phyloP scores from a whole-genome alignment of 768 basidiomycete genomes.

The Xerocomus brunneocitrinus region DNA sequence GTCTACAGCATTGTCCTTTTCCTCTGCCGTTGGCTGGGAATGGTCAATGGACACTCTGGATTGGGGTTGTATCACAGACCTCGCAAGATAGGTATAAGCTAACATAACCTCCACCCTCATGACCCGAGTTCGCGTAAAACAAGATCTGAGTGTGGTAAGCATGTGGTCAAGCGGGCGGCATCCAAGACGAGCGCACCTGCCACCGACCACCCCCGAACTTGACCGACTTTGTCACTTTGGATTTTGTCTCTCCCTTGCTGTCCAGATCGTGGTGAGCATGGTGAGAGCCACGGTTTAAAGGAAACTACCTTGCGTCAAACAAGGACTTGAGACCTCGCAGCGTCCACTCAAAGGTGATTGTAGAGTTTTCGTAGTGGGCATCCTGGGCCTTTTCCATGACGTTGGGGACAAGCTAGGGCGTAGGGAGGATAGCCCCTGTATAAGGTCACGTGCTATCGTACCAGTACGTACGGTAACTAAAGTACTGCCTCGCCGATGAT shows the following conservation, averaged over 20 bases:
- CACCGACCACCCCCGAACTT: constrained; percentile 74
- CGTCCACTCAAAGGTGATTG: constrained; percentile 74
- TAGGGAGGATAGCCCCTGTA: not conserved
- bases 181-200: constrained; percentile 44
- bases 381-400: constrained; percentile 33
- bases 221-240: constrained; percentile 70
- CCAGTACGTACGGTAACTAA: not conserved
- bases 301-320: constrained; percentile 60
- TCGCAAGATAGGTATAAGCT: constrained; percentile 82
- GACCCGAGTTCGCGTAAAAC: constrained; percentile 81
- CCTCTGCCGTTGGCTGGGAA: constrained; percentile 66
- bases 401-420: not conserved
- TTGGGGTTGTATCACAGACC: constrained; percentile 38
- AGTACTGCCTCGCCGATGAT: constrained; percentile 1
- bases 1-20: constrained; percentile 61
- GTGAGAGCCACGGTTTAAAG: not conserved
- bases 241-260: constrained; percentile 72
- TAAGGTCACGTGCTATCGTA: constrained; percentile 1
- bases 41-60: constrained; percentile 3
- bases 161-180: not conserved
- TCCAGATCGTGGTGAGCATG: not conserved
- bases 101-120: constrained; percentile 54
- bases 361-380: constrained; percentile 45
- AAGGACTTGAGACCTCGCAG: constrained; percentile 63
- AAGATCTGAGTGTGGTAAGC: constrained; percentile 48